Evolutionary conservation across 495 filamentous ascomycete species (phyloP), one percentile per base, ranked within the genome.

Genomic region (Aspergillus sclerotioniger): DNA sequence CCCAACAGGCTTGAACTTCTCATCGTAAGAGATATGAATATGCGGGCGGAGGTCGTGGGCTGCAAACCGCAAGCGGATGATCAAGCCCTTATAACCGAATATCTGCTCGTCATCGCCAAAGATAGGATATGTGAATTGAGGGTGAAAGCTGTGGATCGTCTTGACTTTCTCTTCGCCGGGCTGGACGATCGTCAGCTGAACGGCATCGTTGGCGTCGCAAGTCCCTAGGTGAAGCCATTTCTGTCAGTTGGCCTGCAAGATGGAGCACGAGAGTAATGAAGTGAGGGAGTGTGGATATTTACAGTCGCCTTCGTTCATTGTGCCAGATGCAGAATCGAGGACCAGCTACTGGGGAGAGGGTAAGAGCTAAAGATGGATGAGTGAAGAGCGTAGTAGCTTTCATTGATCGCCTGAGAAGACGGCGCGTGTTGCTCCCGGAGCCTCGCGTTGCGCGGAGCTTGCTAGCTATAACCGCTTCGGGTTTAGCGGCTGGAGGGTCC

Each of bases 71-170:
- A 99, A 69, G 41, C 86, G 79, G 60, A 98, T 85, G 48, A 84
- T 82, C 54, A 96, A 76, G 28, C 83, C 82, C 61, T 89, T 84
- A 73, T 98, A 96, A 20, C 94, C 94, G 61, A 96, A 93, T 51
- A 99, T 93, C 15, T 76, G 78, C 74, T 99, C 91, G 0, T 90
- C 86, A 15, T 97, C 87, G 65, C 91, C 93, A 65, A 97, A 98
- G 55, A 99, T 89, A 0, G 88, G 76, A 69, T 96, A 96, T 17
- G 92, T 96, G 71, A 93, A 94, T 63, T 82, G 82, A 2, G 94
- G 94, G 56, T 90, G 81, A 73, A 98, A 97, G 53, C 78, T 80
- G 17, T 80, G 77, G 31, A 88, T 64, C 4, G 81, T 83, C 63
- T 83, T 82, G 17, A 82, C 76, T 56, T 79, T 81, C 35, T 76